Percentiles rank a stretch among this genome's conserved stretches.
These are phyloP conservation scores for Penicillium simplicissimum DNA, from an alignment of 495 filamentous ascomycete species.

Conservation along the genomic window DNA sequence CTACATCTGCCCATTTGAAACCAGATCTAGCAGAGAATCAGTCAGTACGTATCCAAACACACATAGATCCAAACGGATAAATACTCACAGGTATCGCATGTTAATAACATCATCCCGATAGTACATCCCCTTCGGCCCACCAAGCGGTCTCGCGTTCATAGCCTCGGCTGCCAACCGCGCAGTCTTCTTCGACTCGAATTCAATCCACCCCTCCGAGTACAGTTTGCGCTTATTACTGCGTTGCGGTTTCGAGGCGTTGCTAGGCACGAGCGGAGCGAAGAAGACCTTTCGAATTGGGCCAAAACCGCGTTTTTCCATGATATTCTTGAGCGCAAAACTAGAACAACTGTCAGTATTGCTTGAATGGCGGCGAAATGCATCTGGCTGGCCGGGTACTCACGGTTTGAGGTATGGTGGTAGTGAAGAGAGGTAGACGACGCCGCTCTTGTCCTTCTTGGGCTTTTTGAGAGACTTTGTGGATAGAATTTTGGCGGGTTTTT, in stretches of 20 bases:
- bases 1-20: constrained; percentile 73
- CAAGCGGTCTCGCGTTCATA: constrained; percentile 78
- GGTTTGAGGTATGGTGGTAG: constrained; percentile 96
- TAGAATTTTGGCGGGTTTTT: constrained; percentile 21
- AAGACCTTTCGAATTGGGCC: constrained; percentile 78
- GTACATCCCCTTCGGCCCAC: constrained; percentile 83
- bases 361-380: too few relatives aligned
- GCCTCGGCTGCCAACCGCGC: constrained; percentile 84
- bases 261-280: constrained; percentile 76
- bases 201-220: constrained; percentile 93
- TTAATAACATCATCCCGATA: constrained; percentile 96
- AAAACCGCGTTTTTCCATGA: constrained; percentile 74
- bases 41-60: not conserved
- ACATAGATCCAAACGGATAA: not conserved
- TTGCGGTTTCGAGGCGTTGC: constrained; percentile 54
- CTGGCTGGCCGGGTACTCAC: not conserved
- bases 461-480: constrained; percentile 26
- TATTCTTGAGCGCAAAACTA: constrained; percentile 64
- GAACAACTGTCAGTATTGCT: not conserved
- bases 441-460: constrained; percentile 27
- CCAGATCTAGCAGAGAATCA: constrained; percentile 36
- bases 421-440: constrained; percentile 80
- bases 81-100: constrained; percentile 64
- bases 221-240: constrained; percentile 88
- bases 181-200: constrained; percentile 73